phyloP scores from a whole-genome alignment of 192 early-diverging fungal species.

The Kickxella alabastrina region DNA sequence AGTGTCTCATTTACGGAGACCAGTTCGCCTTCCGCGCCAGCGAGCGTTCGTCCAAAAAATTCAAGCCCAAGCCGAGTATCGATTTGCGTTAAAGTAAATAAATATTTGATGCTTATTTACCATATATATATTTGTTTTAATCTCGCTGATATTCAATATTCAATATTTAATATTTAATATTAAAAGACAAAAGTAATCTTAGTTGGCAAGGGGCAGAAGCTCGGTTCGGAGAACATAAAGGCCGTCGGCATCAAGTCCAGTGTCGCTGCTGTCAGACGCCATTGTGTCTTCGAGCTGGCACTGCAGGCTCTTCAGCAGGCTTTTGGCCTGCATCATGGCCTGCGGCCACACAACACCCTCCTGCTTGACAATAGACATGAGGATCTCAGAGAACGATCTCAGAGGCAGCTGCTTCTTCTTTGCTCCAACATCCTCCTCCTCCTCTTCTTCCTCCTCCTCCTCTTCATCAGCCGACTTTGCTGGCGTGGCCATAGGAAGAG shows the following conservation, averaged over 20 bases:
- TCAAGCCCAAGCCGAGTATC: constrained; percentile 40
- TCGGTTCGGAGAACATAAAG: constrained; percentile 2
- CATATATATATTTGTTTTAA: no score
- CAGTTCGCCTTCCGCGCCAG: constrained; percentile 70
- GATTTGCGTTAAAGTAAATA: constrained; percentile 19
- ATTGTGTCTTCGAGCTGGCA: not conserved
- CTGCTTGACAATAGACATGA: constrained; percentile 5
- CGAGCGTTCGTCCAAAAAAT: constrained; percentile 62
- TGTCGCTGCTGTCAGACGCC: no score
- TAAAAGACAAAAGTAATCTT: not conserved
- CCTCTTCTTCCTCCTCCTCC: not conserved
- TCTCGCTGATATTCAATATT: no score
- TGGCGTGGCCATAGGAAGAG: not conserved
- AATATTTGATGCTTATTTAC: no score
- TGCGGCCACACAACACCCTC: constrained; percentile 27
- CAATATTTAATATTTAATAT: no score
- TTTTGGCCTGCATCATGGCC: constrained; percentile 38
- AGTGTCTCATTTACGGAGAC: constrained; percentile 71
- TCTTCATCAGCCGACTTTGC: not conserved
- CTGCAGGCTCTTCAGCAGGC: constrained; percentile 13
- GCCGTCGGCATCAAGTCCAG: constrained; percentile 8
- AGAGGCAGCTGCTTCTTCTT: not conserved
- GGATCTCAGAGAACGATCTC: constrained; percentile 9
- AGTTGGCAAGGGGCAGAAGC: constrained; percentile 2
- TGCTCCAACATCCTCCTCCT: not conserved